Base-by-base conservation (phyloP, 345 rosid genomes). In the Psidium guajava region DNA sequence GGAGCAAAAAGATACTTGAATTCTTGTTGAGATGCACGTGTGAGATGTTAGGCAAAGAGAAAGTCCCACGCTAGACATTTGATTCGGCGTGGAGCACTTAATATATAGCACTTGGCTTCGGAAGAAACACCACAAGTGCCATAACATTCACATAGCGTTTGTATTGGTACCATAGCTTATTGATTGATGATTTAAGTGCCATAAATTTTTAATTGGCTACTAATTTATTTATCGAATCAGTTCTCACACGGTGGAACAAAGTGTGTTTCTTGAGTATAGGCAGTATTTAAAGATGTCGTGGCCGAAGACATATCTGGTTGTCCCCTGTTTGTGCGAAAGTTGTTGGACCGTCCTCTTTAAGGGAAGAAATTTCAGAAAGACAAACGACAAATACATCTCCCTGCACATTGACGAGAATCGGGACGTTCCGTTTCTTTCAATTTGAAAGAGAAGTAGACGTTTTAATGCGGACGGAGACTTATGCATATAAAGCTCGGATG, bases 261-360 rank as follows among this genome's bases (percentile, higher is more conserved):
- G 8, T 28, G 8, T 0, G 15, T 59, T 59, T 59, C 40, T 27
- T 0, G 0, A 28, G 2, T 9, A 1, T 64, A 64, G 74, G 6
- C 42, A 13, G 11, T 15, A 15, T 27, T 54, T 54, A 20, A 64
- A 3, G 75, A 64, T 28, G 75, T 16, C 11, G 75, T 54, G 7
- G 44, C 42, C 42, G 0, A 28, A 1, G 0, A 0, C 42, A 15
- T 28, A 0, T 64, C 75, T 0, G 0, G 1, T 36, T 61, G 74
- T 28, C 40, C 74, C 16, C 22, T 61, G 0, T 28, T 28, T 20
- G 42, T 15, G 75, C 44, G 75, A 28, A 28, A 32, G 0, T 28
- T 3, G 22, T 64, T 0, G 75, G 42, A 64, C 57, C 24, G 24
- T 54, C 24, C 3, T 54, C 20, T 21, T 20, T 2, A 20, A 20